phyloP scores from a whole-genome alignment of 2,329 filamentous ascomycete species.

The Zymoseptoria pseudotritici region DNA sequence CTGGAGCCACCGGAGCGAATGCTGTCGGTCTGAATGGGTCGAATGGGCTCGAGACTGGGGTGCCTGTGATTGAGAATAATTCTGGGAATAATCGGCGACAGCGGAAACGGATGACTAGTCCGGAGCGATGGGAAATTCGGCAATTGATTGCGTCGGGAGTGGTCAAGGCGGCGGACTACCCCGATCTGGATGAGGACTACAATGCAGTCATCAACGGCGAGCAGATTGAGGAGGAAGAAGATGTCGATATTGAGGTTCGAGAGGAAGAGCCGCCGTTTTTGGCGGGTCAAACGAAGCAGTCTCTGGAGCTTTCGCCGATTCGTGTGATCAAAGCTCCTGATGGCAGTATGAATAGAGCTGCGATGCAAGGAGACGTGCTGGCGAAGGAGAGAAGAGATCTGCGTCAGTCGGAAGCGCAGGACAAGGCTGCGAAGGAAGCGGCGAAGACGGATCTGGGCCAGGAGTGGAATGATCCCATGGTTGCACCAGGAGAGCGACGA shows the following conservation, averaged over 20 bases:
- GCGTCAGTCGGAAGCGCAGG: constrained; percentile 79
- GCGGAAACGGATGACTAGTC: constrained; percentile 91
- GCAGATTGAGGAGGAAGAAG: constrained; percentile 86
- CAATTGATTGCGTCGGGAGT: constrained; percentile 94
- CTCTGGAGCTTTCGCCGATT: constrained; percentile 88
- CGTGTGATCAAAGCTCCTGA: constrained; percentile 95
- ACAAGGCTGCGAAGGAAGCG: constrained; percentile 64
- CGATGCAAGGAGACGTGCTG: constrained; percentile 82
- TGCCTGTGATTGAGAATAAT: constrained; percentile 54
- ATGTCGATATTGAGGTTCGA: constrained; percentile 91
- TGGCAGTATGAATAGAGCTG: constrained; percentile 93
- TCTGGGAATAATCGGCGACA: constrained; percentile 50
- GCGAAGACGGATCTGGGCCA: constrained; percentile 74
- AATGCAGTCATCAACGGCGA: constrained; percentile 80
- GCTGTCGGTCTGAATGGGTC: constrained; percentile 68
- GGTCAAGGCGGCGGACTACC: constrained; percentile 85
- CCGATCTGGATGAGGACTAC: constrained; percentile 90
- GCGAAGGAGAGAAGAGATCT: constrained; percentile 87
- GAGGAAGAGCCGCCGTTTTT: constrained; percentile 97
- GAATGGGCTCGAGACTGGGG: constrained; percentile 38
- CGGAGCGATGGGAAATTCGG: constrained; percentile 94
- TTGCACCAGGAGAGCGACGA: constrained; percentile 70
- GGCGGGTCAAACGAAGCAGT: constrained; percentile 92
- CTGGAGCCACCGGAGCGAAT: constrained; percentile 84
- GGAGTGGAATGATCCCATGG: constrained; percentile 98